Percentiles rank a stretch among this genome's conserved stretches.
Conservation (phyloP, 2,329 filamentous ascomycete genomes). For the Penicillium sp. region DNA sequence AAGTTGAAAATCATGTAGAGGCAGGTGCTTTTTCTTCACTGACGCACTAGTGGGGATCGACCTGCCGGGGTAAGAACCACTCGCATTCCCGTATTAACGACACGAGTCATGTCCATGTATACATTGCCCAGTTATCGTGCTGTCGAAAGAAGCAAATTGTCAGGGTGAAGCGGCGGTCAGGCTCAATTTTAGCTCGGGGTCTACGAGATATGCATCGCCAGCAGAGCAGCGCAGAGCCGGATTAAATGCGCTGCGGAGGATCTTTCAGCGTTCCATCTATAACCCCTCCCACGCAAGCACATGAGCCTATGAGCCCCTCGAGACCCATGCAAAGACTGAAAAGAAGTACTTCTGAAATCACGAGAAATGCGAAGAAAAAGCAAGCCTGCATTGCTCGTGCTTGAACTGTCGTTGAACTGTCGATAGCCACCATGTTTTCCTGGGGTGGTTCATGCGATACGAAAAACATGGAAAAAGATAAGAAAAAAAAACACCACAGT, state of each 20-base stretch:
- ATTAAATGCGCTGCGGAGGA: too few species aligned
- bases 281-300: too few species aligned
- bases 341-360: background rate
- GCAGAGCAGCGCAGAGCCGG: conserved; percentile 7
- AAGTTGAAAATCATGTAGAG: background rate
- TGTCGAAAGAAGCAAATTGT: background rate
- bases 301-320: too few species aligned
- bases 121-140: background rate
- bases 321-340: conserved; percentile 5
- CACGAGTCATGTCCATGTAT: background rate
- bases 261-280: too few species aligned
- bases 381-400: background rate
- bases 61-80: background rate
- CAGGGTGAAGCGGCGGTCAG: conserved; percentile 15
- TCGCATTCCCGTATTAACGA: too few species aligned
- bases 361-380: background rate
- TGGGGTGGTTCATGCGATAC: background rate
- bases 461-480: background rate
- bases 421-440: background rate
- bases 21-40: conserved; percentile 7
- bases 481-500: background rate
- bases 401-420: background rate
- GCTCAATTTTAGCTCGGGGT: background rate
- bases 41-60: background rate
- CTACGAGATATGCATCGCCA: conserved; percentile 15